phyloP scores from a whole-genome alignment of 352 stramenopile genomes.

The Phytophthora pinifolia region DNA sequence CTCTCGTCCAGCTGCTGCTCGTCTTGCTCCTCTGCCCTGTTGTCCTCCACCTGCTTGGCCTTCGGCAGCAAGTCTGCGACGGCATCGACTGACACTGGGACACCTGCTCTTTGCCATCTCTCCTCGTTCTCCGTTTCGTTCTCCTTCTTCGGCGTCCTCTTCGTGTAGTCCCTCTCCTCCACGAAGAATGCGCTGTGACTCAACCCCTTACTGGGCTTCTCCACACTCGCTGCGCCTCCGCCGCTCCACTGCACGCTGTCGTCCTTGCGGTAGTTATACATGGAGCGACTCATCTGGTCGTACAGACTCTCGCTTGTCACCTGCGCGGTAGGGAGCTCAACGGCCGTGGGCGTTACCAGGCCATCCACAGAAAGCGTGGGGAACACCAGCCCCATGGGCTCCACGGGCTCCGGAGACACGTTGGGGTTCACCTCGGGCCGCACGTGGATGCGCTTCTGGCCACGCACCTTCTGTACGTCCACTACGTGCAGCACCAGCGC shows the following conservation, averaged over 20 bases:
- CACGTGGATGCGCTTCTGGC: constrained; percentile 66
- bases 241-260: constrained; percentile 32
- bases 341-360: constrained; percentile 37
- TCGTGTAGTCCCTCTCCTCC: constrained; percentile 56
- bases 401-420: constrained; percentile 77
- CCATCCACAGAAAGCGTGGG: constrained; percentile 63
- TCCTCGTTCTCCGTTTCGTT: constrained; percentile 4
- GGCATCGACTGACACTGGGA: constrained; percentile 23
- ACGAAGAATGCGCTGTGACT: constrained; percentile 50
- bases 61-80: constrained; percentile 7
- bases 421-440: constrained; percentile 77
- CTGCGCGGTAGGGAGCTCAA: constrained; percentile 33
- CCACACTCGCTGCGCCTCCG: constrained; percentile 7
- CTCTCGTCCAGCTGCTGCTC: constrained; percentile 17
- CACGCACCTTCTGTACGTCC: constrained; percentile 53
- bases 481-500: constrained; percentile 80
- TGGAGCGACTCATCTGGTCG: constrained; percentile 59
- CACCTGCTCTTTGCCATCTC: constrained; percentile 8
- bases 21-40: constrained; percentile 5
- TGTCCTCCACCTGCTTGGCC: constrained; percentile 39
- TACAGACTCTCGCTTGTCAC: constrained; percentile 32
- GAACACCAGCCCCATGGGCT: constrained; percentile 68
- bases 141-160: constrained; percentile 14
- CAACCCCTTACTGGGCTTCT: constrained; percentile 30
- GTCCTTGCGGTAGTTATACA: constrained; percentile 51